Percentiles rank a stretch among this genome's conserved stretches.
phyloP scores from a whole-genome alignment of 2,329 filamentous ascomycete species.

The Cercospora sp. region DNA sequence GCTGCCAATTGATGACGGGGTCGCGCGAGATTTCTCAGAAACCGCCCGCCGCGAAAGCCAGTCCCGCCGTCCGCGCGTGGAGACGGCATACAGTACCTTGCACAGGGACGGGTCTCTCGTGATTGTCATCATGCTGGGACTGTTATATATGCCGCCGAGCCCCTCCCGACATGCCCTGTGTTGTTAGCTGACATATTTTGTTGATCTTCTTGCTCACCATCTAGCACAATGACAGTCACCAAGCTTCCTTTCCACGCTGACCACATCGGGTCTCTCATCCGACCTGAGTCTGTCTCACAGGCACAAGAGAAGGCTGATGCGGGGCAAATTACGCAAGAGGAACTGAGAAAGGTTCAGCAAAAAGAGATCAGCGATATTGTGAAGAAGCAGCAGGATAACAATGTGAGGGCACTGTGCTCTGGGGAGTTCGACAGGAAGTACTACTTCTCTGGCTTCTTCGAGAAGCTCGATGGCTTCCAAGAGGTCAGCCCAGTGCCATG shows the following conservation, averaged over 20 bases:
- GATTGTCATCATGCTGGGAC: not conserved
- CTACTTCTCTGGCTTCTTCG: constrained; percentile 44
- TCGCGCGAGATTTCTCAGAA: not conserved
- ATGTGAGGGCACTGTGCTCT: constrained; percentile 64
- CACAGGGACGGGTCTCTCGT: not conserved
- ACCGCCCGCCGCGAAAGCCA: not conserved
- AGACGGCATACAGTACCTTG: not conserved
- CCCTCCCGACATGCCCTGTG: not conserved
- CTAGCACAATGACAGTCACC: constrained; percentile 31
- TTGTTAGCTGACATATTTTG: constrained; percentile 1
- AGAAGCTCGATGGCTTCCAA: constrained; percentile 42
- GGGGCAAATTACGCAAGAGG: constrained; percentile 54
- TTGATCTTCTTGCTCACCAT: not conserved
- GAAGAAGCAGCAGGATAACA: constrained; percentile 62
- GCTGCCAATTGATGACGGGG: not conserved
- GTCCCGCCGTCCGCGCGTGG: not conserved
- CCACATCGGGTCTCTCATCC: constrained; percentile 71
- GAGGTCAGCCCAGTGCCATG: constrained; percentile 41
- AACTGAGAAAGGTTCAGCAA: constrained; percentile 64
- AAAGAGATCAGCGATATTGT: constrained; percentile 66
- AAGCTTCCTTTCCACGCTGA: constrained; percentile 68
- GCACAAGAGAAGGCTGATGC: constrained; percentile 59
- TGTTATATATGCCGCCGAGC: constrained; percentile 2
- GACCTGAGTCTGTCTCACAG: constrained; percentile 62
- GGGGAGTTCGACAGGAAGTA: constrained; percentile 62